A percentile compares a stretch with the other conserved stretches of the same genome.
phyloP scores from a whole-genome alignment of 1,284 basidiomycete genomes.

The Irpex sp. region DNA sequence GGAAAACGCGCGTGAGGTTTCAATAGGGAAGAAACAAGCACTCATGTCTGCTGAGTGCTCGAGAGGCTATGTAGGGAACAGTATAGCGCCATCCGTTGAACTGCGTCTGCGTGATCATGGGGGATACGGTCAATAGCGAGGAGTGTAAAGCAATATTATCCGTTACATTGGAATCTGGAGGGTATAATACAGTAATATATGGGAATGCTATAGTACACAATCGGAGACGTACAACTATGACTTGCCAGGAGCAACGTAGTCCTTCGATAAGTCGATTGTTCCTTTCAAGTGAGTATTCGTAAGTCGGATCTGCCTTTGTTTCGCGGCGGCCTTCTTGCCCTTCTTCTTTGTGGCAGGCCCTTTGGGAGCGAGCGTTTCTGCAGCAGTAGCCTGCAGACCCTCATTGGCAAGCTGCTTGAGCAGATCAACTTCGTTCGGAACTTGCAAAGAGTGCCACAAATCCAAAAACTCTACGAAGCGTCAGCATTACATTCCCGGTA shows the following conservation, averaged over 20 bases:
- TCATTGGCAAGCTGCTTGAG: constrained; percentile 73
- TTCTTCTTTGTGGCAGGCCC: constrained; percentile 68
- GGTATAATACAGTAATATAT: neutral
- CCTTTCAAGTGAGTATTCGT: constrained; percentile 86
- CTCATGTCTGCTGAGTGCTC: too few relatives aligned
- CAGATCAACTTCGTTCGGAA: constrained; percentile 82
- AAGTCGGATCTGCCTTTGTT: constrained; percentile 76
- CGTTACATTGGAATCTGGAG: neutral
- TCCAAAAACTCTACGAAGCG: constrained; percentile 71
- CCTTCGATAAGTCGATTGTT: constrained; percentile 79
- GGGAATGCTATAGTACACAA: neutral
- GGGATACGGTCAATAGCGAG: too few relatives aligned
- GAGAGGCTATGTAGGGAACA: too few relatives aligned
- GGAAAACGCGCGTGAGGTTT: too few relatives aligned
- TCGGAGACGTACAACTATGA: constrained; percentile 17
- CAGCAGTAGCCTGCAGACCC: constrained; percentile 72
- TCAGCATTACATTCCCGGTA: constrained; percentile 10
- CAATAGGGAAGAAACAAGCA: too few relatives aligned
- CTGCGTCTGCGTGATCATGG: too few relatives aligned
- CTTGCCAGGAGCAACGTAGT: constrained; percentile 54
- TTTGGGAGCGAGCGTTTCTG: constrained; percentile 51
- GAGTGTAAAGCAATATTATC: too few relatives aligned
- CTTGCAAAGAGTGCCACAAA: constrained; percentile 80
- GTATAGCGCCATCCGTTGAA: too few relatives aligned
- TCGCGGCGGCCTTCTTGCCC: constrained; percentile 71